phyloP scores from a whole-genome alignment of 805 yeast genomes.

The Grigorovia yakushimaensis region DNA sequence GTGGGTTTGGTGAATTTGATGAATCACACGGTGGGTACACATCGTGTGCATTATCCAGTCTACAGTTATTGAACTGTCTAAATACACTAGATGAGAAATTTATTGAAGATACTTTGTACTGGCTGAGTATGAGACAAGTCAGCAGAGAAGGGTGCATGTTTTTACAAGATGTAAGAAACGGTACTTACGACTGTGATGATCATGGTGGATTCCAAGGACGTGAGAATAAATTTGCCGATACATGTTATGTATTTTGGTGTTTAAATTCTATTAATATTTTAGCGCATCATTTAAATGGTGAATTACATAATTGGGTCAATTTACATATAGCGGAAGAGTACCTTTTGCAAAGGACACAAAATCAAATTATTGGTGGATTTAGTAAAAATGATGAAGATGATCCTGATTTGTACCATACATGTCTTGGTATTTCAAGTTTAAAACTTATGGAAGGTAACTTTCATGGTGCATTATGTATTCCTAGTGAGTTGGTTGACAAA shows the following conservation, averaged over 20 bases:
- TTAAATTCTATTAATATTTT: conserved; percentile 47
- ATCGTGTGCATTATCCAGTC: conserved; percentile 67
- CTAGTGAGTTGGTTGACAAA: conserved; percentile 6
- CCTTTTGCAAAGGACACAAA: conserved; percentile 49
- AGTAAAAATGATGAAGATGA: conserved; percentile 51
- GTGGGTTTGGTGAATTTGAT: conserved; percentile 55
- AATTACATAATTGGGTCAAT: conserved; percentile 9
- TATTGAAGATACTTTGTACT: conserved; percentile 37
- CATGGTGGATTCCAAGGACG: conserved; percentile 82
- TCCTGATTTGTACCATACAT: conserved; percentile 66
- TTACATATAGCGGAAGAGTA: conserved; percentile 31
- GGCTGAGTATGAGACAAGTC: conserved; percentile 58
- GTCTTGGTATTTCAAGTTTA: conserved; percentile 48
- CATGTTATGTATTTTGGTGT: conserved; percentile 86
- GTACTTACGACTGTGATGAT: conserved; percentile 38
- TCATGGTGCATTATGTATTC: conserved; percentile 25
- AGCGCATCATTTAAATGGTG: conserved; percentile 6
- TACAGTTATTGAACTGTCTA: conserved; percentile 33
- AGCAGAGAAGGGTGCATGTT: conserved; percentile 16
- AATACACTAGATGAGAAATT: conserved; percentile 13
- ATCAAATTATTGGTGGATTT: conserved; percentile 64
- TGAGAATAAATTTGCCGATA: conserved; percentile 73
- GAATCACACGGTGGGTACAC: conserved; percentile 87
- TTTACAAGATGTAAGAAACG: conserved; percentile 21
- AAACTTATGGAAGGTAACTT: conserved; percentile 29